These are phyloP conservation scores for Phytophthora citricola DNA, from an alignment of 352 stramenopile genomes.

Conservation along the genomic window DNA sequence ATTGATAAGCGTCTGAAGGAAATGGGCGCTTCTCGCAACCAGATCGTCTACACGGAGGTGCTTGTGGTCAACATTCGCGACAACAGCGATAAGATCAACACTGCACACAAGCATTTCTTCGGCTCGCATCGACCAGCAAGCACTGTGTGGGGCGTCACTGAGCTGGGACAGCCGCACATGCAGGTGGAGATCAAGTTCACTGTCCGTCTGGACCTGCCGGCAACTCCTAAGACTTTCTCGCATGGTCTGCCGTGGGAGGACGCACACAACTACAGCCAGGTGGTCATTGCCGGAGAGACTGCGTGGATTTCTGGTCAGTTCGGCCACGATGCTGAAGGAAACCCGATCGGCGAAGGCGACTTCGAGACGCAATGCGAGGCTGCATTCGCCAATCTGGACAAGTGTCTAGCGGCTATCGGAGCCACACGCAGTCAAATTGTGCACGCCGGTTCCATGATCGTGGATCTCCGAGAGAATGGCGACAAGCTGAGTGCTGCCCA, in stretches of 20 bases:
- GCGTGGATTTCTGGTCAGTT: constrained; percentile 13
- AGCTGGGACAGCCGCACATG: constrained; percentile 1
- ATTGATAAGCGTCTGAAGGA: constrained; percentile 6
- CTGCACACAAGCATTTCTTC: constrained; percentile 11
- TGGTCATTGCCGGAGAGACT: constrained; percentile 7
- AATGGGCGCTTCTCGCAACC: constrained; percentile 2
- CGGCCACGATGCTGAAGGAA: constrained; percentile 4
- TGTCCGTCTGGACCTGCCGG: constrained; percentile 4
- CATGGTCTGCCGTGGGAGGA: constrained; percentile 5
- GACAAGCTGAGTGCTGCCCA: constrained; percentile 1
- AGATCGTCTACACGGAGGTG: constrained; percentile 8
- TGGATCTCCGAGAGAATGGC: neutral
- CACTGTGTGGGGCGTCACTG: constrained; percentile 1
- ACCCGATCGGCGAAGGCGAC: neutral
- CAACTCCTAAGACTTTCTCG: constrained; percentile 2
- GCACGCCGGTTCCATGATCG: neutral
- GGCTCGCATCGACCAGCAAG: neutral
- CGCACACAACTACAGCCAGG: constrained; percentile 4
- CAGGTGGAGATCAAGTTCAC: constrained; percentile 12
- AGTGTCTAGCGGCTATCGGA: constrained; percentile 6
- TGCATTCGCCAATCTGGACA: constrained; percentile 9
- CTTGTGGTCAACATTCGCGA: constrained; percentile 6
- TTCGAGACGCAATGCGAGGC: constrained; percentile 8
- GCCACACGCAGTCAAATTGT: constrained; percentile 7
- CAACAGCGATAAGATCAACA: constrained; percentile 5